Evolutionary conservation across 768 basidiomycete species (phyloP).

Genomic region (Lactifluus echinatus): DNA sequence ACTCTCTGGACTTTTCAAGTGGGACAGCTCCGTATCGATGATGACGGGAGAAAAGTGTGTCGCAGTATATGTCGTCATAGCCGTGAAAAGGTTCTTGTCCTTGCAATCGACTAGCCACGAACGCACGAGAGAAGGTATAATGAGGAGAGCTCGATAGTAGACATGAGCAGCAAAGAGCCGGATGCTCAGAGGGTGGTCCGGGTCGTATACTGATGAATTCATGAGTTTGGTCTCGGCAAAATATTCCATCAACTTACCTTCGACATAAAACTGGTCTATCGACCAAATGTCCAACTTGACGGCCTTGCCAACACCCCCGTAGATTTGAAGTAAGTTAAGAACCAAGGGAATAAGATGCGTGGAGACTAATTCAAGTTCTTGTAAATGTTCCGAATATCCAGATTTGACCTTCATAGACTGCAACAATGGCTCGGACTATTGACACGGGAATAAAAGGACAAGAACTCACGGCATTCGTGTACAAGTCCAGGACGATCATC

Average conservation of each 20-base stretch:
- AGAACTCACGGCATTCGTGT: slow-evolving; percentile 66
- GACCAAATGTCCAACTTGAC: slow-evolving; percentile 83
- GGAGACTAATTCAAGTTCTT: slow-evolving; percentile 56
- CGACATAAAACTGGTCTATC: slow-evolving; percentile 74
- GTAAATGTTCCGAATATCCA: slow-evolving; percentile 79
- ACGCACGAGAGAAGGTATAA: slow-evolving; percentile 78
- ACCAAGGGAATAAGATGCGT: slow-evolving; percentile 63
- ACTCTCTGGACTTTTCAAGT: slow-evolving; percentile 49
- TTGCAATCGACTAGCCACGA: slow-evolving; percentile 82
- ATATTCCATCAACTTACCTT: slow-evolving; percentile 38
- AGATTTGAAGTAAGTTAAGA: slow-evolving; percentile 57
- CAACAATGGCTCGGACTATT: not conserved
- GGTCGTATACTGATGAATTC: slow-evolving; percentile 47
- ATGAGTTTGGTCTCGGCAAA: not conserved
- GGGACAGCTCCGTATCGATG: slow-evolving; percentile 72
- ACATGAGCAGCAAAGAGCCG: slow-evolving; percentile 75
- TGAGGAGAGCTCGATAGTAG: slow-evolving; percentile 79
- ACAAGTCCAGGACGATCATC: slow-evolving; percentile 85
- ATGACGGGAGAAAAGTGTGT: slow-evolving; percentile 84
- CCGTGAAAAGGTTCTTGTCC: slow-evolving; percentile 76
- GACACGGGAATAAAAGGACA: too few relatives aligned
- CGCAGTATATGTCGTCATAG: slow-evolving; percentile 72
- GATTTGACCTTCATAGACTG: slow-evolving; percentile 85
- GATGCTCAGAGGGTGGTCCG: slow-evolving; percentile 41
- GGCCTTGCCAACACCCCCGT: slow-evolving; percentile 51